phyloP scores from a whole-genome alignment of 495 filamentous ascomycete genomes.

The Parmelia sp. region DNA sequence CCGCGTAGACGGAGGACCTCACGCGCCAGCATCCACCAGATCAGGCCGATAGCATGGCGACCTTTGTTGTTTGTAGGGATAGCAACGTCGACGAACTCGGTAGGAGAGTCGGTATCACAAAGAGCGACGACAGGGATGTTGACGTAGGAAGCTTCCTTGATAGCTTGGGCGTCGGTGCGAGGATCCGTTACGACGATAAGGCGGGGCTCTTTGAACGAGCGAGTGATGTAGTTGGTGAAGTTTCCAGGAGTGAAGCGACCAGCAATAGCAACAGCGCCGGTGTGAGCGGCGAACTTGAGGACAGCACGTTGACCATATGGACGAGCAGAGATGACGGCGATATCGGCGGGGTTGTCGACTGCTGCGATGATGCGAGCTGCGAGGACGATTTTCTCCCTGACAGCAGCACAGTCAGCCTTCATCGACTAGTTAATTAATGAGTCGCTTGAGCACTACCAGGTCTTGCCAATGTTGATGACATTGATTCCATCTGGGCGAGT shows the following conservation, averaged over 20 bases:
- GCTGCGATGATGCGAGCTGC: slow-evolving; percentile 97
- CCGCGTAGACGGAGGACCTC: slow-evolving; percentile 98
- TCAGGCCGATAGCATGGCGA: slow-evolving; percentile 92
- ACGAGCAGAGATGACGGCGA: slow-evolving; percentile 98
- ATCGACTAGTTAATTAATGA: neutral
- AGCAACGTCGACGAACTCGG: slow-evolving; percentile 98
- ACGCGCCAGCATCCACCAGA: slow-evolving; percentile 99
- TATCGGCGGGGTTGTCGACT: slow-evolving; percentile 98
- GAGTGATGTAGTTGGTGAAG: slow-evolving; percentile 99
- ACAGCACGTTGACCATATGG: slow-evolving; percentile 99
- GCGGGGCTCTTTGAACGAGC: slow-evolving; percentile 99
- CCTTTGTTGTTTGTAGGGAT: slow-evolving; percentile 99
- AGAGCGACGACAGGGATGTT: slow-evolving; percentile 99
- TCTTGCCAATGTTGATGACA: slow-evolving; percentile 99
- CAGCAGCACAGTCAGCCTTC: neutral
- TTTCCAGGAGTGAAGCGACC: slow-evolving; percentile 99
- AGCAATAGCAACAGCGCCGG: slow-evolving; percentile 93
- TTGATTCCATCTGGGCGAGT: slow-evolving; percentile 96
- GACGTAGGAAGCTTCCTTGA: slow-evolving; percentile 99
- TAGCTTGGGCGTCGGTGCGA: slow-evolving; percentile 98
- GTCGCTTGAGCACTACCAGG: slow-evolving; percentile 62
- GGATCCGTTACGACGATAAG: slow-evolving; percentile 99
- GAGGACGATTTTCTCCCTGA: slow-evolving; percentile 97
- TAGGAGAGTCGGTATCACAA: slow-evolving; percentile 98
- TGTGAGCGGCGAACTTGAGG: slow-evolving; percentile 97